Evolutionary conservation across 306 rosid genomes (phyloP), one percentile per base, ranked within the genome.

Genomic region (Sesbania bispinosa): DNA sequence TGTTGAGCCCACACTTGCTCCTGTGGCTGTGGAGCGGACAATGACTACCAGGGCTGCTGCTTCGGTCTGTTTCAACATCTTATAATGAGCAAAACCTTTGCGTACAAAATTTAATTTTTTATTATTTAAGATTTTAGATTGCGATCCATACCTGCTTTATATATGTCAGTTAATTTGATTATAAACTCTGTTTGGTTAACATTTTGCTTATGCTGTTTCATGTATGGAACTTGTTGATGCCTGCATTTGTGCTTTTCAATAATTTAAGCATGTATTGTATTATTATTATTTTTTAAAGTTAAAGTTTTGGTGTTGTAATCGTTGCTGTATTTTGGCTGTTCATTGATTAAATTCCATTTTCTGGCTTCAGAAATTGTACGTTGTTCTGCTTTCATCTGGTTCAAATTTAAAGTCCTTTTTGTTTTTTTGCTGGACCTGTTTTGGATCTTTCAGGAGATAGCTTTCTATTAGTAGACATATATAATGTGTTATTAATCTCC

Each of bases 31-130:
- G 14, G 99, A 94, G 88, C 88, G 99, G 76, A 87, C 96, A 45
- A 91, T 94, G 82, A 94, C 99, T 43, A 94, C 99, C 50, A 86
- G 96, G 79, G 92, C 99, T 23, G 99, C 96, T 55, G 99, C 99
- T 80, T 94, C 97, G 87, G 99, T 94, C 77, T 46, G 63, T 68
- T n/a, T 47, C 71, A 27, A 27, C 68, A 79, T 83, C 78, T 78
- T 33, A 43, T 53, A 55, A 69, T 77, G 26, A 42, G 15, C 65
- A 10, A 20, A 62, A 16, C 26, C 26, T 52, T 59, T 65, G 32
- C 53, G 11, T 39, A 54, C 23, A 46, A 43, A 41, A 57, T 79
- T 42, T 68, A 30, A 41, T 59, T 52, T 18, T 52, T 55, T 50
- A 1, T 36, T 42, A 21, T 42, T 42, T 52, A 29, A 30, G 16